Evolutionary conservation across 2,329 filamentous ascomycete species (phyloP), one percentile per base, ranked within the genome.

Genomic region (Fusarium penzigii): DNA sequence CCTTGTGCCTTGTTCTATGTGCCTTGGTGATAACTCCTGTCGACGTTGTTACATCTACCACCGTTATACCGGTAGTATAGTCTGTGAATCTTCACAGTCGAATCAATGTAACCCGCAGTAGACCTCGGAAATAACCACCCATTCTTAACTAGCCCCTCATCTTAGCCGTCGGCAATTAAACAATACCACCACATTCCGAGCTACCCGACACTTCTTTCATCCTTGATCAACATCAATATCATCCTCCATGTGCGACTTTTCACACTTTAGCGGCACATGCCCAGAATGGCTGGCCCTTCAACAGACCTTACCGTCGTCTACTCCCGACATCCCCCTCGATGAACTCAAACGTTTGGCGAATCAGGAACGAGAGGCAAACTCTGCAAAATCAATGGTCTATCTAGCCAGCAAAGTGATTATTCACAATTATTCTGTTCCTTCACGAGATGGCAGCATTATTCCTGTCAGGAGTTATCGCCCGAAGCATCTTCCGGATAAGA

Each of bases 221-320:
- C 20, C 20, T 25, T 25, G 20, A 5, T 25, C 20, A 25, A 25
- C 20, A 25, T 25, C 20, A 39, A 39, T 9, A 13, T 16, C 39
- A 14, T 41, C 17, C 17, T 9, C 29, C 29, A 65, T 65, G 63
- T 62, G 55, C 17, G 63, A 66, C 36, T 65, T 64, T n/a, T 69
- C 75, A 1, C 50, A 65, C 51, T 79, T 77, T 51, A 73, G 71
- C 17, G 66, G 64, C 2, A 67, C 71, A 6, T 75, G 71, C 49
- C 64, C 70, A 3, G 77, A 78, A 62, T 80, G 78, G 78, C 53
- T 72, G 3, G 73, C 69, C 0, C 52, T 77, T 3, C 71, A 73
- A 38, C 46, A 46, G 6, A 55, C 54, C 6, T 42, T 58, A 2
- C 50, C 59, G 0, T 42, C 63, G 0, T 46, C 54, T 12, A 40